Conservation (phyloP, 352 stramenopile genomes). For the Phytopythium sindhum region DNA sequence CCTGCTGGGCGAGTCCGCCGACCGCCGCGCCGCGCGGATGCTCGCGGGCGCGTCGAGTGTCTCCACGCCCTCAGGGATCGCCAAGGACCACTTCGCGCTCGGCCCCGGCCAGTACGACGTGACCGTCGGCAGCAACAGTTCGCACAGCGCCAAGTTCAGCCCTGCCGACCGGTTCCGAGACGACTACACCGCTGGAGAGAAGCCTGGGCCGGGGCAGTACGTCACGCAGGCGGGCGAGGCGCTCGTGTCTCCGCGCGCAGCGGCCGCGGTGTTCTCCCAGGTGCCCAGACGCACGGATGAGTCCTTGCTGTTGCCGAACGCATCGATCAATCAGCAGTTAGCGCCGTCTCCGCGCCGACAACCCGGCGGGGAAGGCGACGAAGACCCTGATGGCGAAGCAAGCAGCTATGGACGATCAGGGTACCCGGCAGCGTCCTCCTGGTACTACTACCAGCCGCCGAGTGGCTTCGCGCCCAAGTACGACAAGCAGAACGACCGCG, state of each 20-base stretch:
- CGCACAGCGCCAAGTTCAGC: constrained; percentile 43
- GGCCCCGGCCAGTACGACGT: constrained; percentile 61
- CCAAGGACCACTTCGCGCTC: constrained; percentile 46
- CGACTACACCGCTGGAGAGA: constrained; percentile 27
- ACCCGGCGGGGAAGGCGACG: background rate
- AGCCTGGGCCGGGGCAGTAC: constrained; percentile 50
- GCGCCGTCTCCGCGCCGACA: background rate
- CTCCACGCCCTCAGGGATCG: constrained; percentile 17
- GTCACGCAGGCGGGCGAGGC: constrained; percentile 24
- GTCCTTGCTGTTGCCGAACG: background rate
- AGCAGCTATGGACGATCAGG: background rate
- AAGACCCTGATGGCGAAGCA: background rate
- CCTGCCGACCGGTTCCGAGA: constrained; percentile 57
- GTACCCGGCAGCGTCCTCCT: constrained; percentile 1
- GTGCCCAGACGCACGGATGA: constrained; percentile 29
- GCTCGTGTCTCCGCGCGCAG: constrained; percentile 22
- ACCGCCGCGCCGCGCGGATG: constrained; percentile 16
- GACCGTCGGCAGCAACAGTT: constrained; percentile 12
- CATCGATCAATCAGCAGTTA: background rate
- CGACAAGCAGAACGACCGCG: constrained; percentile 20
- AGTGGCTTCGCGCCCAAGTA: constrained; percentile 30
- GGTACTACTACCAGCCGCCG: constrained; percentile 48
- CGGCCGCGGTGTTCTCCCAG: constrained; percentile 50
- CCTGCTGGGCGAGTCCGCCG: constrained; percentile 18
- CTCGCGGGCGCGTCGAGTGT: constrained; percentile 6